Percentiles rank a stretch among this genome's conserved stretches.
Conservation (phyloP, 2,329 filamentous ascomycete species). For the Curvularia eragrostidis region DNA sequence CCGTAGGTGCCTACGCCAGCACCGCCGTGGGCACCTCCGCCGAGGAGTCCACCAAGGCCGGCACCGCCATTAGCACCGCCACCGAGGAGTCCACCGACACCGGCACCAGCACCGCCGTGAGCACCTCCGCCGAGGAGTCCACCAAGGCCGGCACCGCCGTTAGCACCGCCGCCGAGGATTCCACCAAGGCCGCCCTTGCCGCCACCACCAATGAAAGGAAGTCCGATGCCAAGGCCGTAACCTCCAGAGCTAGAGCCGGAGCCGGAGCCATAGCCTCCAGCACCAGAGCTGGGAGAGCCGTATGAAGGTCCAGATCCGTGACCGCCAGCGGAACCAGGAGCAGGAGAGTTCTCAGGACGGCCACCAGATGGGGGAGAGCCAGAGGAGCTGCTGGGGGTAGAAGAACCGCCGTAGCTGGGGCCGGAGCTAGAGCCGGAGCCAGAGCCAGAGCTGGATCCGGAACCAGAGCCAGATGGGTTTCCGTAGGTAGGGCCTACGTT, state of each 20-base stretch:
- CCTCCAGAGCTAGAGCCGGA: background rate
- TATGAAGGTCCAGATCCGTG: background rate
- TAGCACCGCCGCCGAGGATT: background rate
- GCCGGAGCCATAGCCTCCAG: background rate
- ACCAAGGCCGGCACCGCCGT: background rate
- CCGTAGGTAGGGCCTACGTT: conserved; percentile 7
- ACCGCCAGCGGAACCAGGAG: background rate
- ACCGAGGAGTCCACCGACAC: background rate
- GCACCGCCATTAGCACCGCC: conserved; percentile 2
- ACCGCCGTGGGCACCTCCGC: background rate
- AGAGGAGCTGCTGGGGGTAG: background rate
- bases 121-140: background rate
- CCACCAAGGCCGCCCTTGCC: background rate
- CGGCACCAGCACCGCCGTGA: background rate
- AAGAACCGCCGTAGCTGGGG: background rate
- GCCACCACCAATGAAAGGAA: background rate
- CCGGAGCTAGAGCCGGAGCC: background rate
- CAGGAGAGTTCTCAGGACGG: background rate
- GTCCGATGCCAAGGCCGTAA: background rate
- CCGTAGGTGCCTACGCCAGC: background rate
- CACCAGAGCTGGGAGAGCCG: background rate
- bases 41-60: background rate
- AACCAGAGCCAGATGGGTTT: background rate
- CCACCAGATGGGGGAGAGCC: background rate
- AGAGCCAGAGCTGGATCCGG: background rate